Evolutionary conservation across 805 yeast species (phyloP), one percentile per base, ranked within the genome.

Genomic region (Candida khao-thaluensis): DNA sequence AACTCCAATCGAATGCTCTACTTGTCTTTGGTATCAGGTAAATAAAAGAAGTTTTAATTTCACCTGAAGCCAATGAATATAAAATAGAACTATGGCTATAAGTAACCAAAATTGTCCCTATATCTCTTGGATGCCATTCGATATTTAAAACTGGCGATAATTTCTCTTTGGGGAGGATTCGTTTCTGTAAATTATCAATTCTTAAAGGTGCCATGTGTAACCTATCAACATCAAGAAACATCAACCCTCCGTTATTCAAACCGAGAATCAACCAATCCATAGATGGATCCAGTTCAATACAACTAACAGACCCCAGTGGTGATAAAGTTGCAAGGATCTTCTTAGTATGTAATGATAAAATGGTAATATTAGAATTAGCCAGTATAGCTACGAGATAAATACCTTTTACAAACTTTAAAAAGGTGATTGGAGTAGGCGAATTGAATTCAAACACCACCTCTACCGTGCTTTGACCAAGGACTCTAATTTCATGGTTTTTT

Each of bases 221-320:
- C 25, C 95, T 71, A 54, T 89, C 97, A 12, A 91, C 80, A 57
- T 93, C 96, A 54, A 74, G 91, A 7, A 82, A 80, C 21, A 79
- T 60, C 1, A 85, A 61, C 2, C 77, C 59, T 1, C 99, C 99
- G 57, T 81, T 88, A 34, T 77, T 74, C 37, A 87, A 64, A 3
- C 98, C 99, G 15, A 91, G 52, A 31, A 83, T 71, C 11, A 91
- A 62, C 87, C 93, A 93, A 59, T 90, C 97, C 47, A 93, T 59
- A 0, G 95, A 74, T 2, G 97, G 96, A 53, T 93, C 99, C 1
- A 84, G 61, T 42, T 78, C 93, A 10, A 82, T 67, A 2, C 85
- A 72, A 1, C 85, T 71, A n/a, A 90, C 73, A 9, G 74, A 69
- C 1, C 85, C 81, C 1, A 85, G 82, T 1, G 87, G 74, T 43